Evolutionary conservation across 2,329 filamentous ascomycete genomes (phyloP).

Genomic region (Aspergillus sp.): DNA sequence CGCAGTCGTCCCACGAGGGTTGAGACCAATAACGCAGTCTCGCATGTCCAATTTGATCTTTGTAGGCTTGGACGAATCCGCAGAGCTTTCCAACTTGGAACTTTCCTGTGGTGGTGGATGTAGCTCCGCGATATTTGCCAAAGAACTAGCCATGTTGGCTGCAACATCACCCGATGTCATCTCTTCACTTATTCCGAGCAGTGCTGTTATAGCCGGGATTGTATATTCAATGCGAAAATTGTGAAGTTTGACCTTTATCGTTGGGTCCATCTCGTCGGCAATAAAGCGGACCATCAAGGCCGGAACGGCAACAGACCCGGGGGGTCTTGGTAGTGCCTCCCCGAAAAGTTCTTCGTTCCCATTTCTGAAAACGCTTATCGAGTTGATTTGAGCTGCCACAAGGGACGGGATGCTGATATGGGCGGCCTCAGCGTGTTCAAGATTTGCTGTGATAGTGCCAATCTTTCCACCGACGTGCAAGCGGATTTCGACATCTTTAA

Average conservation of each 20-base stretch:
- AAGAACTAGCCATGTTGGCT: conserved; percentile 72
- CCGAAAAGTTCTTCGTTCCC: conserved; percentile 70
- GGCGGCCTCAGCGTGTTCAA: conserved; percentile 67
- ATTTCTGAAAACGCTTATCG: conserved; percentile 64
- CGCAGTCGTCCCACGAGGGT: conserved; percentile 71
- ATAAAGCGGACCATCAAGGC: conserved; percentile 88
- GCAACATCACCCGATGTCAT: conserved; percentile 72
- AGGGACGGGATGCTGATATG: conserved; percentile 85
- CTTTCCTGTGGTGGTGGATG: conserved; percentile 25
- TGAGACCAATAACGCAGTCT: conserved; percentile 81
- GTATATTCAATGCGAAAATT: conserved; percentile 87
- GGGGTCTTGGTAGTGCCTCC: conserved; percentile 49
- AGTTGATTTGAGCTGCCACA: conserved; percentile 71
- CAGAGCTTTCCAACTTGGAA: conserved; percentile 15
- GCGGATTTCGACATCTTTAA: conserved; percentile 63
- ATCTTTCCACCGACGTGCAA: conserved; percentile 68
- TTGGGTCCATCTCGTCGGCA: conserved; percentile 90
- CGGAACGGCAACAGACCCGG: conserved; percentile 40
- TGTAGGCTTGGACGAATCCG: conserved; percentile 52
- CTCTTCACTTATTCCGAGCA: conserved; percentile 69
- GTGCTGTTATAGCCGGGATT: conserved; percentile 76
- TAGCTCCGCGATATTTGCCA: conserved; percentile 72
- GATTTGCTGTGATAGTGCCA: conserved; percentile 61
- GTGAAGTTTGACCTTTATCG: conserved; percentile 82
- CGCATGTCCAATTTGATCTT: conserved; percentile 62